Evolutionary conservation across 2,329 filamentous ascomycete genomes (phyloP).

Genomic region (Diplocarpon mali): DNA sequence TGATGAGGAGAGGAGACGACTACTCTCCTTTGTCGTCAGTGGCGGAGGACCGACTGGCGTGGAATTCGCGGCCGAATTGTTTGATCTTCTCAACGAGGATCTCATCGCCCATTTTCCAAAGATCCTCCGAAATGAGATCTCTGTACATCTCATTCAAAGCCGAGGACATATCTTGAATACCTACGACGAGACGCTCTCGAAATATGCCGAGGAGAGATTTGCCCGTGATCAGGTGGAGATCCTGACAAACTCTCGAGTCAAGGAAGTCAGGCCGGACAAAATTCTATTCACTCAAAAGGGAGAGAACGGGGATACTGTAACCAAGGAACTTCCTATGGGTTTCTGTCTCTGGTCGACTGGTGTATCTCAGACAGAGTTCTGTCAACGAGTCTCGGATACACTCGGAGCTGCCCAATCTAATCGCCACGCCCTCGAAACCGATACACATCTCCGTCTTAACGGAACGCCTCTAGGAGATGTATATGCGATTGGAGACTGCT

Average conservation of each 20-base stretch:
- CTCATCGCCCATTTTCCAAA: slow-evolving; percentile 72
- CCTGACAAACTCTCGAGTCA: slow-evolving; percentile 84
- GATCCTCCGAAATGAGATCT: slow-evolving; percentile 92
- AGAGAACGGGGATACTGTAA: slow-evolving; percentile 61
- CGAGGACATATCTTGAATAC: slow-evolving; percentile 94
- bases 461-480: slow-evolving; percentile 88
- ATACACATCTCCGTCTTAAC: slow-evolving; percentile 80
- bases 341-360: slow-evolving; percentile 98
- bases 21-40: slow-evolving; percentile 92
- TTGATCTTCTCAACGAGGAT: slow-evolving; percentile 93
- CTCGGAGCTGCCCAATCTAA: slow-evolving; percentile 73
- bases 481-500: slow-evolving; percentile 92
- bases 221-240: slow-evolving; percentile 85
- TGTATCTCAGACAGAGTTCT: slow-evolving; percentile 76
- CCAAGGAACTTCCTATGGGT: slow-evolving; percentile 88
- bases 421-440: slow-evolving; percentile 83
- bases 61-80: slow-evolving; percentile 93
- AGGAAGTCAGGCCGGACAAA: slow-evolving; percentile 72
- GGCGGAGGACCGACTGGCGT: slow-evolving; percentile 94
- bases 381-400: slow-evolving; percentile 64
- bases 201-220: slow-evolving; percentile 85
- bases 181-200: slow-evolving; percentile 88
- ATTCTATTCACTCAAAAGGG: slow-evolving; percentile 82
- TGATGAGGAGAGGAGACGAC: slow-evolving; percentile 74
- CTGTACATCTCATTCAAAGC: slow-evolving; percentile 92